Evolutionary conservation across 1,284 basidiomycete genomes (phyloP), one percentile per base, ranked within the genome.

Genomic region (Boletus hoseneyae): DNA sequence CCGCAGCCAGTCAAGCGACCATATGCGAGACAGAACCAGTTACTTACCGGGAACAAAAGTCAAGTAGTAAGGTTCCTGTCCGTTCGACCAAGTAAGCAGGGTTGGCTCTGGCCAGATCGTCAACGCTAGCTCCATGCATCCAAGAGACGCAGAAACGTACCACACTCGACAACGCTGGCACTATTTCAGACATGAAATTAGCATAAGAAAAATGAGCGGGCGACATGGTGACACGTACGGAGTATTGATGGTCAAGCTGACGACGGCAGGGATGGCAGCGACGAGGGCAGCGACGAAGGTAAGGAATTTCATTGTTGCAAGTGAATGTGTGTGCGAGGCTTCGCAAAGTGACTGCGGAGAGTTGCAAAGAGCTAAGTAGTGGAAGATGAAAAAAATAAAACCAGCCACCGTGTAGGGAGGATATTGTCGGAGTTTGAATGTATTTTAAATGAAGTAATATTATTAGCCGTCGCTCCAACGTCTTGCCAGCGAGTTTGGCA

Each of bases 41-140:
- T 2, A 1, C 73, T 36, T 56, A 81, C 85, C 85, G 45, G 87
- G 88, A 46, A 89, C 63, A 54, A 88, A 61, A 25, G 80, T 72
- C 52, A 89, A 54, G 69, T 74, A 92, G 72, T 79, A 92, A 0
- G 89, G 88, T 0, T 72, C 44, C 0, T 56, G 51, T 38, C 86
- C 85, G 27, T 71, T 80, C 25, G 57, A 45, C 82, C 83, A 92
- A 7, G 65, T 67, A 53, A 90, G 56, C 56, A 74, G 64, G 21
- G 75, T 67, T 10, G 85, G 85, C 57, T 87, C 85, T 87, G 51
- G 13, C 6, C 10, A 15, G 6, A 25, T 12, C n/a, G 16, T 50
- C 37, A 38, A 29, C 11, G 4, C 13, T 27, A 5, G 35, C 15
- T 7, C 4, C 4, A 2, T 15, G 18, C 41, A n/a, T 18, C 18